Evolutionary conservation across 345 rosid genomes (phyloP), one percentile per base, ranked within the genome.

Genomic region (Trapa bicornis): DNA sequence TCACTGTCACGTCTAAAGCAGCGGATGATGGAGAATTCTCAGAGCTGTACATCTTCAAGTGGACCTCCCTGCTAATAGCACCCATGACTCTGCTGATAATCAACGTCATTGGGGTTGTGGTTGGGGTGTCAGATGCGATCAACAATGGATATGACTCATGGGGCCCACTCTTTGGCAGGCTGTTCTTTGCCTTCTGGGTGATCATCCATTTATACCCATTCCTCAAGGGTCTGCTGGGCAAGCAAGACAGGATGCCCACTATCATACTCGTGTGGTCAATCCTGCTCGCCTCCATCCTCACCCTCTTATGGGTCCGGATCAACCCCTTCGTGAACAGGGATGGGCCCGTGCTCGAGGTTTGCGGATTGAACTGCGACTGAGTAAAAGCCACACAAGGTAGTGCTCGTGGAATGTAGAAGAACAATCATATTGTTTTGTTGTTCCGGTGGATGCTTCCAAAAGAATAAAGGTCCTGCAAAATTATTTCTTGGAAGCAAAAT

Each of bases 121-220:
- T 93, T 0, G 98, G 98, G n/a, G n/a, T 93, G 69, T 87, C 98
- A 0, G 96, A 93, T 54, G 98, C 98, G 43, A 93, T 93, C 76
- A 93, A 92, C 77, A 93, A 93, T 3, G 98, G 98, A 36, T 93
- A 93, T 52, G 98, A 93, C 76, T 93, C 98, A 0, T 93, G 98
- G 98, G 98, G 98, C 16, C 98, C 98, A 0, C 81, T 93, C 48
- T 93, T 93, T 11, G 98, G 98, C 37, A 83, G 98, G 77, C 86
- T 93, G 58, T 90, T 93, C 74, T 93, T 93, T 7, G 86, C 98
- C 47, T 76, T 90, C 57, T 93, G 98, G 98, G 98, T 93, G 71
- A 88, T 93, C 63, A 37, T 93, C 67, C 98, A 93, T 67, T 87
- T 93, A 36, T 93, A 93, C 76, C 98, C 98, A 1, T 93, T 93